Evolutionary conservation across 306 rosid genomes (phyloP), one percentile per base, ranked within the genome.

Genomic region (Fagus sylvatica): DNA sequence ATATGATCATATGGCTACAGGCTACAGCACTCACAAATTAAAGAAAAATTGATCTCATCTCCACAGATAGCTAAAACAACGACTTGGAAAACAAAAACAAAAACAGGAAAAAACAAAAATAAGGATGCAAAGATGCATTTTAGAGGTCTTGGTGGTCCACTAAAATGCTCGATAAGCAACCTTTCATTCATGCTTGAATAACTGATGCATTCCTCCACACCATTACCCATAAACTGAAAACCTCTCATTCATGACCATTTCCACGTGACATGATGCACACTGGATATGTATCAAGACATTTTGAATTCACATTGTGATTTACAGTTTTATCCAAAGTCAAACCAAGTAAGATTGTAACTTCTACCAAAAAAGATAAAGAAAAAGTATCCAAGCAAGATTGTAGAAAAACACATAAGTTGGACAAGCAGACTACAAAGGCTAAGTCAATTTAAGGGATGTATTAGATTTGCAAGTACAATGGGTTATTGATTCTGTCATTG

Each of bases 151-250:
- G 41, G 22, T 30, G 6, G 6, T 59, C 39, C 4, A 37, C 69
- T 1, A 34, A 34, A 62, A 62, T 62, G 40, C 41, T 32, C 0
- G 1, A 37, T 66, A 7, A 8, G 22, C 9, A 66, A 66, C 41
- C 48, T 66, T 66, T 66, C 71, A 66, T 66, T 60, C 71, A 39
- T 65, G 46, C 71, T 65, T n/a, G 49, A 65, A 6, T 39, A 36
- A 16, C 22, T 17, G 7, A 10, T 7, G 32, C 4, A 37, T 65
- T 13, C 71, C n/a, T 39, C 48, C 46, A 65, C 32, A 65, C 28
- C 49, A 65, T 37, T 39, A 17, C 46, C 43, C 16, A 37, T 7
- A 39, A 65, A 8, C 19, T 30, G 70, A 39, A 37, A 39, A 17
- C 46, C 1, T 37, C 49, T 37, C 71, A 37, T 37, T 39, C 48